Base-by-base conservation (phyloP, 257 asterid genomes). In the Penstemon newberryi region DNA sequence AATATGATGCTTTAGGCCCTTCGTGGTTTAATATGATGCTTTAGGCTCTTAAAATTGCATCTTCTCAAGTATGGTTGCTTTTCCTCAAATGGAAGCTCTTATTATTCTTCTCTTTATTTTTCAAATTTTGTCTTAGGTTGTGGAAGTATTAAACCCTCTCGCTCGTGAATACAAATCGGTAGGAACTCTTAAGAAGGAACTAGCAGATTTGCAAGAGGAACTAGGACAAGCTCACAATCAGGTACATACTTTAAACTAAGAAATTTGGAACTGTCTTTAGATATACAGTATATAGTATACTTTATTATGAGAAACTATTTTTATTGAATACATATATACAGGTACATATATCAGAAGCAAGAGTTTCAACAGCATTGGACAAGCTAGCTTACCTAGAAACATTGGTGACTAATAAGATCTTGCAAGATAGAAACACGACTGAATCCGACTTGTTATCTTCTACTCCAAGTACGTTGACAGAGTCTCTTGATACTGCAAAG, bases 321-420 rank as follows among this genome's bases (percentile, higher is more conserved):
- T 15, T 75, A 67, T 58, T 75, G 18, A 15, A 15, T 15, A 15
- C 18, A 5, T 65, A 15, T 25, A n/a, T 56, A 45, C 57, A 82
- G 99, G 99, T 93, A 49, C 97, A 93, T 82, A 84, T 87, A 76
- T 93, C 99, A 70, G 99, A 93, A 81, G 90, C 86, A 62, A 87
- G 99, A 77, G 94, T 93, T 63, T 84, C 87, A 36, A 75, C 96
- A 77, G 97, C 97, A 65, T 78, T 88, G 74, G 96, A 90, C 77
- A 93, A 88, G 81, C 95, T 93, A 69, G 98, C 95, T 80, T 78
- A 83, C 84, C 85, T 90, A 91, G 97, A 90, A 75, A 85, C 88
- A 58, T 70, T 93, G 74, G 92, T 93, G 42, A 86, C 86, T 38
- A 96, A 90, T 67, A 85, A 81, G 80, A 84, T 86, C 50, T 68